A percentile compares a stretch with the other conserved stretches of the same genome.
These are phyloP conservation scores for Harringtonia lauricola DNA, from an alignment of 2,329 filamentous ascomycete genomes.

Conservation along the genomic window DNA sequence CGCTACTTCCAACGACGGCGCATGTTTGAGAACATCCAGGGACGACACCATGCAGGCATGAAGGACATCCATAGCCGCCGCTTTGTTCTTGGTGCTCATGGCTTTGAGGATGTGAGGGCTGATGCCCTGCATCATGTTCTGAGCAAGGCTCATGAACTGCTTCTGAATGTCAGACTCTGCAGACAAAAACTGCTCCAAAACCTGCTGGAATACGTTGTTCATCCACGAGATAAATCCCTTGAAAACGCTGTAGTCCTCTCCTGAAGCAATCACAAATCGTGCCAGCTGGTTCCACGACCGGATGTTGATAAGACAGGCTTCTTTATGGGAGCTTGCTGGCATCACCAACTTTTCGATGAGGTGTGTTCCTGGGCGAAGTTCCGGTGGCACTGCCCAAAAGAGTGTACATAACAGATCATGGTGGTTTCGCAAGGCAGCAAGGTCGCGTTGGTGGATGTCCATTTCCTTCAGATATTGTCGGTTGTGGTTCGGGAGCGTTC, in stretches of 20 bases:
- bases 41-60: constrained; percentile 36
- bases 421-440: constrained; percentile 55
- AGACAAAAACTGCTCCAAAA: constrained; percentile 45
- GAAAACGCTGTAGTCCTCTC: constrained; percentile 28
- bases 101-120: constrained; percentile 33
- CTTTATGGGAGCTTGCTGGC: constrained; percentile 51
- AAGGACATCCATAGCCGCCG: constrained; percentile 41
- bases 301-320: constrained; percentile 53
- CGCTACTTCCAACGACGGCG: constrained; percentile 32
- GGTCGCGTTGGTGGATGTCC: constrained; percentile 45
- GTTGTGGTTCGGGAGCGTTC: constrained; percentile 55
- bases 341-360: constrained; percentile 49
- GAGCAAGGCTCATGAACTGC: constrained; percentile 39
- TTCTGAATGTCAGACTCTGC: constrained; percentile 44
- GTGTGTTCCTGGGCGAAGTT: constrained; percentile 39
- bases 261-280: constrained; percentile 41
- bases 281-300: constrained; percentile 53
- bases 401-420: constrained; percentile 57
- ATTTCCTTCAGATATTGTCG: constrained; percentile 54
- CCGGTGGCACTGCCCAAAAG: constrained; percentile 50
- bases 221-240: constrained; percentile 45
- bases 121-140: constrained; percentile 30
- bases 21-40: constrained; percentile 37
- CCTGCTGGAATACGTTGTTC: constrained; percentile 43
- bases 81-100: constrained; percentile 41